phyloP scores from a whole-genome alignment of 1,284 basidiomycete genomes.

The Rhodotorula sp. region DNA sequence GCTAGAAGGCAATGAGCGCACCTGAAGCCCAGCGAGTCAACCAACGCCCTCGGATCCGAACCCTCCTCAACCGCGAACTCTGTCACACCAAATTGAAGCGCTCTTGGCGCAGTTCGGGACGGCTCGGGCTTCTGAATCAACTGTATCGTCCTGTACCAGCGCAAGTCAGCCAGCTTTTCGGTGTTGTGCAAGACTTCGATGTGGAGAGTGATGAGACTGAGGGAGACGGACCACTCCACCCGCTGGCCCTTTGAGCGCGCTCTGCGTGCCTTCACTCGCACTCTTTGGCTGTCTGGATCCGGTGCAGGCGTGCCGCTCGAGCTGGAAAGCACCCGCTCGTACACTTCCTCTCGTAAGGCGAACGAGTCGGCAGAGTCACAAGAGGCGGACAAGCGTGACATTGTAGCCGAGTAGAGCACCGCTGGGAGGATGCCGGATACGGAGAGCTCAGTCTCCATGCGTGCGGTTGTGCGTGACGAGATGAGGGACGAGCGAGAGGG shows the following conservation, averaged over 20 bases:
- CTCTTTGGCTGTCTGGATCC: background rate
- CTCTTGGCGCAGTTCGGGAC: constrained; percentile 10
- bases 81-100: constrained; percentile 22
- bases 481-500: no score
- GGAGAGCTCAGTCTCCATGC: constrained; percentile 33
- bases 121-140: constrained; percentile 26
- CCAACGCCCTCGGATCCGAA: constrained; percentile 13
- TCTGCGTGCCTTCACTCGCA: constrained; percentile 14
- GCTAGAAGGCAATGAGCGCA: background rate
- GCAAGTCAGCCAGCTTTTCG: background rate
- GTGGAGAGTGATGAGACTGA: background rate
- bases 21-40: constrained; percentile 25
- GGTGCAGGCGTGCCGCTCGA: background rate
- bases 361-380: constrained; percentile 13
- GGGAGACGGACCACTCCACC: constrained; percentile 12
- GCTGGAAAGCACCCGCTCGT: background rate
- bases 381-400: constrained; percentile 14
- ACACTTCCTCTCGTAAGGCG: constrained; percentile 12
- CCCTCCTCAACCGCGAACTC: constrained; percentile 29
- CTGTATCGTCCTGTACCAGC: background rate
- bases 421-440: constrained; percentile 18
- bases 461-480: no score
- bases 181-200: background rate
- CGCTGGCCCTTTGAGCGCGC: background rate
- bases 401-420: background rate